Percentiles rank a stretch among this genome's conserved stretches.
These are phyloP conservation scores for Lactarius psammicola DNA, from an alignment of 768 basidiomycete species.

Conservation along the genomic window DNA sequence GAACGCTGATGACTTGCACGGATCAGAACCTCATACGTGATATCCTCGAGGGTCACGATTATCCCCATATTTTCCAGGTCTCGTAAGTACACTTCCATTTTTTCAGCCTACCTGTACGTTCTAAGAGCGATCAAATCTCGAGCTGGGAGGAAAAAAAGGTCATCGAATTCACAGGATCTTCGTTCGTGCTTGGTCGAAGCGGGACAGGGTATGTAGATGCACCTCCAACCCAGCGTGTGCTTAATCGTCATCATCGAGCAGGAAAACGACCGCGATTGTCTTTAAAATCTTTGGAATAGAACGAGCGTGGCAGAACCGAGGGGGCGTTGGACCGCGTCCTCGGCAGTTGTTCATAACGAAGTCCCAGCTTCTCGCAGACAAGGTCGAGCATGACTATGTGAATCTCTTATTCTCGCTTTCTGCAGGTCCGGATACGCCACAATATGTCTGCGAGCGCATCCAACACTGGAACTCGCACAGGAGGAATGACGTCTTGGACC, in stretches of 20 bases:
- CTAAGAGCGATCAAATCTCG: not conserved
- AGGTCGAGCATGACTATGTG: constrained; percentile 65
- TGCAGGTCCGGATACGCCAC: constrained; percentile 37
- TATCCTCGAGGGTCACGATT: constrained; percentile 22
- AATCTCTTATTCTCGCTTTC: constrained; percentile 50
- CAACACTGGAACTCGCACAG: constrained; percentile 23
- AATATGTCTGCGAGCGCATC: constrained; percentile 40
- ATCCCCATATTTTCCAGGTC: constrained; percentile 23
- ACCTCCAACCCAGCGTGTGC: not conserved
- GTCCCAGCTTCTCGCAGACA: constrained; percentile 61
- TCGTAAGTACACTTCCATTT: constrained; percentile 16
- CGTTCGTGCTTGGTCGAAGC: constrained; percentile 46
- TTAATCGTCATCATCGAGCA: constrained; percentile 30
- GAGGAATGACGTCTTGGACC: constrained; percentile 37
- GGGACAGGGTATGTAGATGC: constrained; percentile 59
- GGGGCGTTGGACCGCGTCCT: constrained; percentile 43
- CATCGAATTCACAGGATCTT: constrained; percentile 21
- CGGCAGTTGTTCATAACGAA: constrained; percentile 74
- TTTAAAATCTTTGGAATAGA: constrained; percentile 74
- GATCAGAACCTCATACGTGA: constrained; percentile 13
- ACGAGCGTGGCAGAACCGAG: constrained; percentile 46
- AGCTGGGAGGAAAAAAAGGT: constrained; percentile 25
- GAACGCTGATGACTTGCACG: not conserved
- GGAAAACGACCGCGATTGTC: constrained; percentile 75
- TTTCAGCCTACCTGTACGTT: not conserved